Percentiles rank a stretch among this genome's conserved stretches.
Conservation (phyloP, 2,329 filamentous ascomycete genomes). For the Sordariomycetes sp. region DNA sequence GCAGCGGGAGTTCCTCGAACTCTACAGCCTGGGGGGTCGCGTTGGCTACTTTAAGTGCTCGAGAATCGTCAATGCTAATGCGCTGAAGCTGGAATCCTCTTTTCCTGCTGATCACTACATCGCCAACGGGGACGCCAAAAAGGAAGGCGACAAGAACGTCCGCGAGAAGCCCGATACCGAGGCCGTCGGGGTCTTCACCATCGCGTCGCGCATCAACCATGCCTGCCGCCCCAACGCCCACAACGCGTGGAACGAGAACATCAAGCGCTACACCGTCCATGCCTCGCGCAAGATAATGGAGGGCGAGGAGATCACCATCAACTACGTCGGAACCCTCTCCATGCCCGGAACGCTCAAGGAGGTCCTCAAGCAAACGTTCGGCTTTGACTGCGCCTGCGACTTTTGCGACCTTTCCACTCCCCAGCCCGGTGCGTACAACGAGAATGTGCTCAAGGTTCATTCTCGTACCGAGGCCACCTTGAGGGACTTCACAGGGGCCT, state of each 20-base stretch:
- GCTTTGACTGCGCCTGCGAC: background rate
- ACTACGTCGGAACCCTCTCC: conserved; percentile 6
- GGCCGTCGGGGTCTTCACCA: conserved; percentile 11
- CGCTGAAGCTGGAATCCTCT: background rate
- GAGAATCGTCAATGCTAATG: background rate
- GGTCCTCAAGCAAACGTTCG: too few species aligned
- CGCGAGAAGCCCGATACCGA: background rate
- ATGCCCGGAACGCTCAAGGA: background rate
- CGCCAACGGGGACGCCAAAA: too few species aligned
- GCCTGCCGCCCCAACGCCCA: conserved; percentile 15
- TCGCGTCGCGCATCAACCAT: conserved; percentile 16
- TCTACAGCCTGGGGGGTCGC: background rate
- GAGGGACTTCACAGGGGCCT: background rate
- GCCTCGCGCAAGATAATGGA: conserved; percentile 12
- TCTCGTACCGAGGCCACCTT: background rate
- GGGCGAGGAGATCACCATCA: conserved; percentile 14
- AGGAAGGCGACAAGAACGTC: too few species aligned
- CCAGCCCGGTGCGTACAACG: background rate
- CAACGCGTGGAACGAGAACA: conserved; percentile 12
- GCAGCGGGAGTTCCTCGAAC: background rate
- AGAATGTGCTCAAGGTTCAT: background rate
- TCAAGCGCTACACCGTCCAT: conserved; percentile 12
- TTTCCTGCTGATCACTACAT: too few species aligned
- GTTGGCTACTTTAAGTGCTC: background rate
- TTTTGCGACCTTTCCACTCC: background rate